phyloP scores from a whole-genome alignment of 805 yeast species.

The Kluyveromyces nonfermentans region DNA sequence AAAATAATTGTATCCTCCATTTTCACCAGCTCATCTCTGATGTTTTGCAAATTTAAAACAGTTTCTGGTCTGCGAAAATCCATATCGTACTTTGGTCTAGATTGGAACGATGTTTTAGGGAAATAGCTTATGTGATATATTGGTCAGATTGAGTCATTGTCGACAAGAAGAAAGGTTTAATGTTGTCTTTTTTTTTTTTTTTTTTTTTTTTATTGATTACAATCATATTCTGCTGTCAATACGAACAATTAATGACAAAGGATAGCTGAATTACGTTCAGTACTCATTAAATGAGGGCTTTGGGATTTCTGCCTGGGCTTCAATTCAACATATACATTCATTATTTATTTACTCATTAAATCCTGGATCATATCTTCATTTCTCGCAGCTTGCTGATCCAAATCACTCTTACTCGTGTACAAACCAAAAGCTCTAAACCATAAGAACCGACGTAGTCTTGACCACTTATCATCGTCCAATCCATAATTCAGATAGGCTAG shows the following conservation, averaged over 20 bases:
- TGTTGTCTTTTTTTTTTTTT: no score
- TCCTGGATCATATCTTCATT: constrained; percentile 72
- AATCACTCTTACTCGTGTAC: constrained; percentile 23
- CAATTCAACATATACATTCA: not conserved
- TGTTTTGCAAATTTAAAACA: constrained; percentile 70
- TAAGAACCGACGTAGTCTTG: constrained; percentile 46
- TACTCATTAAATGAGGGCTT: no score
- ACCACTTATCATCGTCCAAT: constrained; percentile 38
- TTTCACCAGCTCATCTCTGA: constrained; percentile 73
- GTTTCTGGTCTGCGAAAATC: constrained; percentile 78
- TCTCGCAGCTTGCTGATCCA: constrained; percentile 37
- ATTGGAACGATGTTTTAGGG: not conserved
- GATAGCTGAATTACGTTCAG: no score
- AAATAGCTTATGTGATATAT: no score
- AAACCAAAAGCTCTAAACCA: constrained; percentile 41
- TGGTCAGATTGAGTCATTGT: not conserved
- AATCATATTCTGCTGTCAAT: no score
- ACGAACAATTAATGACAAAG: no score
- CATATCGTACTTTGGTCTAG: constrained; percentile 34
- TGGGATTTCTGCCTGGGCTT: no score
- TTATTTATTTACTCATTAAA: constrained; percentile 8
- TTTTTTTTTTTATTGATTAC: no score
- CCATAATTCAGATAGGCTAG: constrained; percentile 44
- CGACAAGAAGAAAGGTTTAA: no score
- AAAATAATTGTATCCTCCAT: constrained; percentile 97